Percentiles rank a stretch among this genome's conserved stretches.
phyloP scores from a whole-genome alignment of 108 stramenopile species.

The Schizochytrium sp. region DNA sequence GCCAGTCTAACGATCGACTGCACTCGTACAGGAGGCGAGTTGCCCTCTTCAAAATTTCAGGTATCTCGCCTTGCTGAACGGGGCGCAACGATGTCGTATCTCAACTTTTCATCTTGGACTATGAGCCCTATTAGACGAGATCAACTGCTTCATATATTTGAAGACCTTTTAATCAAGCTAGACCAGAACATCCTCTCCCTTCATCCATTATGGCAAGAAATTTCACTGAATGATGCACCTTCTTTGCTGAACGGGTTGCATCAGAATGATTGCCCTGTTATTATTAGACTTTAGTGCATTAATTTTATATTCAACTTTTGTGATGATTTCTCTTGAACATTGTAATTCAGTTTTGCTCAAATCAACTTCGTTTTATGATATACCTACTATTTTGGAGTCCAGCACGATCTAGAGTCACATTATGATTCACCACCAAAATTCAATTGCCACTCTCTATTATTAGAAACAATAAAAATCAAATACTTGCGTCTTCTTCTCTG shows the following conservation, averaged over 20 bases:
- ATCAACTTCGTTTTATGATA: no score
- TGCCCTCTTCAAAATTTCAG: no score
- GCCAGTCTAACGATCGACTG: neutral
- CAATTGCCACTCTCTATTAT: no score
- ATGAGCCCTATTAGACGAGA: neutral
- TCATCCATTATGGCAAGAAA: neutral
- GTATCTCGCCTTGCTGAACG: neutral
- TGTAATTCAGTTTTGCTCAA: no score
- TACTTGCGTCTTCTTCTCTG: no score
- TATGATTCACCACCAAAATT: no score
- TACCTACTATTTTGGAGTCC: no score
- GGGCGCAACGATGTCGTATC: conserved; percentile 11
- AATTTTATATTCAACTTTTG: neutral
- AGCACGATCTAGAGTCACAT: no score
- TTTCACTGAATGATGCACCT: neutral
- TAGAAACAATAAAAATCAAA: no score
- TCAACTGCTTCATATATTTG: conserved; percentile 23
- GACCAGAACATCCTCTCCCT: neutral
- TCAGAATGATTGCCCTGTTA: neutral
- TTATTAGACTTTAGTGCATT: neutral
- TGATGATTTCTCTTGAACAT: neutral
- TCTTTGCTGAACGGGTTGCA: neutral
- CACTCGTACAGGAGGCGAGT: no score
- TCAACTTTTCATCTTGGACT: neutral
- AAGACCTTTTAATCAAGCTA: neutral